Conservation (phyloP, 345 rosid genomes). For the Eucalyptus caleyi region DNA sequence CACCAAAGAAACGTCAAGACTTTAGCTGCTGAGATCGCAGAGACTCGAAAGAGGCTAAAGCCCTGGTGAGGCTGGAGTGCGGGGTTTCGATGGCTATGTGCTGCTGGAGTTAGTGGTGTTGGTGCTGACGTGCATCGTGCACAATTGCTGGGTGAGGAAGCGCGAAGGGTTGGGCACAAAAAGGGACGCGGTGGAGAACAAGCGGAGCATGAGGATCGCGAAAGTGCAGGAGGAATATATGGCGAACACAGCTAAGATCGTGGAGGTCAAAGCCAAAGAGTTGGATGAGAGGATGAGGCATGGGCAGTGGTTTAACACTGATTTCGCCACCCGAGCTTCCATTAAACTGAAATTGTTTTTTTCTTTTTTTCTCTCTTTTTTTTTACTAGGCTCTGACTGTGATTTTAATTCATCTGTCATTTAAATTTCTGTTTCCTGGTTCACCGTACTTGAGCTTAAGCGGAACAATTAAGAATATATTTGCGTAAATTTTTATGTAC, state of each 20-base stretch:
- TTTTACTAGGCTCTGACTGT: neutral
- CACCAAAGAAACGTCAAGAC: slow-evolving; percentile 30
- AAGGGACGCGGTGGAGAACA: slow-evolving; percentile 22
- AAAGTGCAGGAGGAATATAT: slow-evolving; percentile 32
- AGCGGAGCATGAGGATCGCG: slow-evolving; percentile 24
- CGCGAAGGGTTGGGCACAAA: slow-evolving; percentile 29
- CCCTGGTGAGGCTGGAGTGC: slow-evolving; percentile 49
- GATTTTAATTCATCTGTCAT: neutral
- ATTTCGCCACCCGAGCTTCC: too few species aligned
- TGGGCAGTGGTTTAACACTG: too few species aligned
- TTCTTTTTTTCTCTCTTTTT: neutral
- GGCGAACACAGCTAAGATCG: slow-evolving; percentile 19
- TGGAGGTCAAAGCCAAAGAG: slow-evolving; percentile 11
- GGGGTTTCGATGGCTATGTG: slow-evolving; percentile 45
- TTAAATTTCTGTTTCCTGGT: neutral
- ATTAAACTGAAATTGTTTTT: too few species aligned
- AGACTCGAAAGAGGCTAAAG: slow-evolving; percentile 41
- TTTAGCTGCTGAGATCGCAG: slow-evolving; percentile 20
- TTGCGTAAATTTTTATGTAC: neutral
- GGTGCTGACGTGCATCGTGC: slow-evolving; percentile 23
- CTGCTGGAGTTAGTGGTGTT: slow-evolving; percentile 23
- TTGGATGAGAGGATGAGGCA: too few species aligned
- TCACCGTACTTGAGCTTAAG: neutral
- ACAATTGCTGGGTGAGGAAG: slow-evolving; percentile 41
- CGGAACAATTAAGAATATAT: neutral